Evolutionary conservation across 2,329 filamentous ascomycete genomes (phyloP).

Genomic region (Whalleya microplaca): DNA sequence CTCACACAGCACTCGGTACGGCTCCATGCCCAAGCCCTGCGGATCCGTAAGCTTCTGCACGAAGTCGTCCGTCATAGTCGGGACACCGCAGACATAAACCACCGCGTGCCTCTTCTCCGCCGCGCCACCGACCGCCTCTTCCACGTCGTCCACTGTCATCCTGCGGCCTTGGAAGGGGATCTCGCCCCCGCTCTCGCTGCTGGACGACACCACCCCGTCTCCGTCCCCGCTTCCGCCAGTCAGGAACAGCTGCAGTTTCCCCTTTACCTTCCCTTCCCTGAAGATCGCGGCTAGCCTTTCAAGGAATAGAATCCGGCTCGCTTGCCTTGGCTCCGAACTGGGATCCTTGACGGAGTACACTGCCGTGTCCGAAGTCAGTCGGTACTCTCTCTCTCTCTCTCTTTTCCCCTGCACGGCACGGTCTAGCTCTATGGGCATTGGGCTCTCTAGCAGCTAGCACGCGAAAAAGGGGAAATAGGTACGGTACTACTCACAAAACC

Average conservation of each 20-base stretch:
- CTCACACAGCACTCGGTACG: constrained; percentile 58
- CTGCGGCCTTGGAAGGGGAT: constrained; percentile 44
- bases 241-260: constrained; percentile 51
- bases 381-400: constrained; percentile 22
- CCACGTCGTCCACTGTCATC: constrained; percentile 48
- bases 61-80: constrained; percentile 70
- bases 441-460: not conserved
- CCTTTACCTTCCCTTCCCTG: constrained; percentile 40
- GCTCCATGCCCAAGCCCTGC: constrained; percentile 43
- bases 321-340: constrained; percentile 26
- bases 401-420: constrained; percentile 57
- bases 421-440: not conserved
- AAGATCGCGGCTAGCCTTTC: constrained; percentile 51
- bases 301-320: constrained; percentile 53
- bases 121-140: constrained; percentile 42
- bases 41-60: constrained; percentile 50
- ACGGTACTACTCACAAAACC: constrained; percentile 45
- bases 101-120: constrained; percentile 47
- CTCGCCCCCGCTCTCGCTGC: constrained; percentile 20
- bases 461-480: too few relatives aligned
- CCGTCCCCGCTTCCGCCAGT: constrained; percentile 37
- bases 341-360: constrained; percentile 61
- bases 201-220: constrained; percentile 18
- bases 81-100: constrained; percentile 71
- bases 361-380: not conserved